Percentiles rank a stretch among this genome's conserved stretches.
Conservation (phyloP, 768 basidiomycete genomes). For the Gloeostereum incarnatum region DNA sequence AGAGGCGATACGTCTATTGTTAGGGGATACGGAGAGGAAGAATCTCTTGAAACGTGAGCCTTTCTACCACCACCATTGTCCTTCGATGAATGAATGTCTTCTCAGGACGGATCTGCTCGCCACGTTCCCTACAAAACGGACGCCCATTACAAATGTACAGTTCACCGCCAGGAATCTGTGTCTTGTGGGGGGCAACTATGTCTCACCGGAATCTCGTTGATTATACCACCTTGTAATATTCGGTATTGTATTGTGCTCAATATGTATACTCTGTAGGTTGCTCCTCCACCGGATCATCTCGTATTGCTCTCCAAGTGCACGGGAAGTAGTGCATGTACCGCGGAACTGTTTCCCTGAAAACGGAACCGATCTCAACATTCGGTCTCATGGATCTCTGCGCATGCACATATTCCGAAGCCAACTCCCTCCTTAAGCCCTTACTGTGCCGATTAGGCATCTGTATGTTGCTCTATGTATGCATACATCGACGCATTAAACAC, state of each 20-base stretch:
- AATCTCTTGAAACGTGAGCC: conserved; percentile 65
- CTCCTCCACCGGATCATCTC: no score
- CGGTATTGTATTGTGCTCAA: not conserved
- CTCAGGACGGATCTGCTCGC: conserved; percentile 74
- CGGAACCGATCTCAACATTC: not conserved
- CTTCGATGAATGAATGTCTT: conserved; percentile 4
- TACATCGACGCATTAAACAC: no score
- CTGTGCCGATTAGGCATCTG: no score
- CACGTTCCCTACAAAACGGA: conserved; percentile 93
- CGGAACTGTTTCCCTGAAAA: not conserved
- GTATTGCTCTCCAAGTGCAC: no score
- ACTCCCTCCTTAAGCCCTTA: no score
- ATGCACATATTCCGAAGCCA: no score
- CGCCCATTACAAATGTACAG: conserved; percentile 85
- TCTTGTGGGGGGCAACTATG: conserved; percentile 72
- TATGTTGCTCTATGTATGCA: no score
- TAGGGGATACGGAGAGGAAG: conserved; percentile 39
- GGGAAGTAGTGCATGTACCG: no score
- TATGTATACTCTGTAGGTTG: no score
- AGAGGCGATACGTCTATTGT: conserved; percentile 21
- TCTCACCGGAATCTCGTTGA: conserved; percentile 48
- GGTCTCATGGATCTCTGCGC: no score
- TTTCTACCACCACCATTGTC: not conserved
- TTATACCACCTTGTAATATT: conserved; percentile 1
- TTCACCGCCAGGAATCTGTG: conserved; percentile 95